A percentile compares a stretch with the other conserved stretches of the same genome.
phyloP scores from a whole-genome alignment of 306 rosid genomes.

The Biancaea sappan region DNA sequence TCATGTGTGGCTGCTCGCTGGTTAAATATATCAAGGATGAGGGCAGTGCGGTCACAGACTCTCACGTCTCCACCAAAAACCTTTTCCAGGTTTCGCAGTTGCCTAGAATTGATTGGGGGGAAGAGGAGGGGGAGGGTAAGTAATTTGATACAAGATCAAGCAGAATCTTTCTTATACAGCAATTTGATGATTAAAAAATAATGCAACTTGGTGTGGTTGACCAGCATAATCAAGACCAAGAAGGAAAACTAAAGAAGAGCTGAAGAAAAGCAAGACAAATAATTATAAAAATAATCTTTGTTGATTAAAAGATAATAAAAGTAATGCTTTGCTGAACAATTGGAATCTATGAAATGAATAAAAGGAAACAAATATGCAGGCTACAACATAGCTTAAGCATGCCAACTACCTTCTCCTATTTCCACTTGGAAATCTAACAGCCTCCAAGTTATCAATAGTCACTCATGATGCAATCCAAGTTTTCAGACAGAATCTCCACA shows the following conservation, averaged over 20 bases:
- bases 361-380: conserved; percentile 10
- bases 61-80: conserved; percentile 91
- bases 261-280: not conserved
- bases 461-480: conserved; percentile 13
- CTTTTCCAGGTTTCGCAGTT: conserved; percentile 91
- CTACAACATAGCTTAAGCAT: conserved; percentile 2
- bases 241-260: conserved; percentile 13
- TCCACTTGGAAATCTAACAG: conserved; percentile 12
- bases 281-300: not conserved
- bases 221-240: conserved; percentile 14
- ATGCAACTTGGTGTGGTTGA: conserved; percentile 18
- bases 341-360: conserved; percentile 11
- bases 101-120: conserved; percentile 51
- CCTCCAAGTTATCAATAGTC: not conserved
- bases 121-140: conserved; percentile 4
- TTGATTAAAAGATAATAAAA: not conserved
- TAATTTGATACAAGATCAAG: conserved; percentile 26
- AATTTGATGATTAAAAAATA: not conserved
- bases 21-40: conserved; percentile 91
- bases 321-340: not conserved
- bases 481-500: conserved; percentile 23
- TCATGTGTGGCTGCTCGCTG: conserved; percentile 99
- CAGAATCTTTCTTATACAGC: conserved; percentile 21
- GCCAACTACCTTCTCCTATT: conserved; percentile 11
- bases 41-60: conserved; percentile 95